Percentiles rank a stretch among this genome's conserved stretches.
phyloP scores from a whole-genome alignment of 2,329 filamentous ascomycete species.

The Alternaria sp. region DNA sequence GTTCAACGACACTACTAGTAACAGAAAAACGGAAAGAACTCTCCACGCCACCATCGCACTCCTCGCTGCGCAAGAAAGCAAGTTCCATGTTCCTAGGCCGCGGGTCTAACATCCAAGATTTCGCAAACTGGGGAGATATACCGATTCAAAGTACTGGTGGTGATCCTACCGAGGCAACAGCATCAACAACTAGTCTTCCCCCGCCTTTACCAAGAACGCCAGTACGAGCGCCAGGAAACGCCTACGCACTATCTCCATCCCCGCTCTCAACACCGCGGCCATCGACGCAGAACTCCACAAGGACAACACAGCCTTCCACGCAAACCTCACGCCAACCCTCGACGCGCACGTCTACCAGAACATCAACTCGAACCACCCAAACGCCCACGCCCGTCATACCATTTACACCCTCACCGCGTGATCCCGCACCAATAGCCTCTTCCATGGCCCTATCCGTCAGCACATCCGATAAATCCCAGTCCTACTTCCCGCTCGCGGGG shows the following conservation, averaged over 20 bases:
- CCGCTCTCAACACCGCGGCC: background rate
- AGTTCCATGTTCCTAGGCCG: background rate
- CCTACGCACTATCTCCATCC: background rate
- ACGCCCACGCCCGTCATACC: background rate
- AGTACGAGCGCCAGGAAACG: background rate
- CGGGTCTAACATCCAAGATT: background rate
- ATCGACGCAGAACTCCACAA: background rate
- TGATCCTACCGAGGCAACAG: background rate
- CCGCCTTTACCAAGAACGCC: background rate
- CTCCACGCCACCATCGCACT: background rate
- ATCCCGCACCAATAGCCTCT: background rate
- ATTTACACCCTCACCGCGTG: rapidly evolving
- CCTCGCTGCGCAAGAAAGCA: background rate
- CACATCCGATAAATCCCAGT: constrained; percentile 1
- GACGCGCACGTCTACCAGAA: background rate
- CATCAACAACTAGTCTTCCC: background rate
- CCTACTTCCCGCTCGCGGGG: constrained; percentile 27
- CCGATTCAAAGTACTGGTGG: background rate
- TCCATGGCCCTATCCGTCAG: constrained; percentile 2
- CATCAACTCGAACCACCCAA: background rate
- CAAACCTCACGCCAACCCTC: background rate
- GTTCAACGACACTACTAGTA: background rate
- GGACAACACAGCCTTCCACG: background rate
- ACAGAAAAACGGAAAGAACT: background rate
- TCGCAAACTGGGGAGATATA: background rate